Evolutionary conservation across 106 monocot genomes (phyloP), one percentile per base, ranked within the genome.

Genomic region (Gastrodia elata): DNA sequence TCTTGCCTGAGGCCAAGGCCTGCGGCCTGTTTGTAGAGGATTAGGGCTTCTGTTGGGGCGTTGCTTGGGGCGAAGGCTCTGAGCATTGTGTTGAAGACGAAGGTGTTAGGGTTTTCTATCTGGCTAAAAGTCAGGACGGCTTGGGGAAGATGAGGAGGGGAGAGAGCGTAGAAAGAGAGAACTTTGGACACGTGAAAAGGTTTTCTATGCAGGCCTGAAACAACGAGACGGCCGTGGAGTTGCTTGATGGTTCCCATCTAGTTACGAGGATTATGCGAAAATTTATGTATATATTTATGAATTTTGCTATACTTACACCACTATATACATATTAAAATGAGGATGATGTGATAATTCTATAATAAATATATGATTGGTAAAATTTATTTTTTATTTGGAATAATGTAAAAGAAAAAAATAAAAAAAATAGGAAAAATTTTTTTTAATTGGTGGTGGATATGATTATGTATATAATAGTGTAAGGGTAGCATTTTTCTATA

Each of bases 141-240:
- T 8, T 71, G 3, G 48, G 34, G 25, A 22, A 82, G 40, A 34
- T 79, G 58, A 42, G 78, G 8, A 1, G 65, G 75, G 25, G 70
- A 73, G 57, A 74, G 57, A 1, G 82, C 82, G 70, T 82, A 82
- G 41, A 68, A 34, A 61, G 30, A 43, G 76, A 86, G 79, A 39
- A 85, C 78, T 32, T 70, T 78, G 43, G 79, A 64, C 9, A 82
- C 68, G 37, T 25, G 34, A 8, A 15, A 64, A 38, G 77, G 78
- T 46, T 76, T 8, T 18, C 57, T 49, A 56, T 76, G 28, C 38
- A 82, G 55, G 4, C 82, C 82, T 64, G 72, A 65, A 15, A 73
- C 72, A 26, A 76, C 79, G 52, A 79, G 81, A 44, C 34, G 78
- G 9, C 68, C 72, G 22, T 82, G 85, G 52, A 82, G 61, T 75